Evolutionary conservation across 306 rosid genomes (phyloP), one percentile per base, ranked within the genome.

Genomic region (Ceratonia siliqua): DNA sequence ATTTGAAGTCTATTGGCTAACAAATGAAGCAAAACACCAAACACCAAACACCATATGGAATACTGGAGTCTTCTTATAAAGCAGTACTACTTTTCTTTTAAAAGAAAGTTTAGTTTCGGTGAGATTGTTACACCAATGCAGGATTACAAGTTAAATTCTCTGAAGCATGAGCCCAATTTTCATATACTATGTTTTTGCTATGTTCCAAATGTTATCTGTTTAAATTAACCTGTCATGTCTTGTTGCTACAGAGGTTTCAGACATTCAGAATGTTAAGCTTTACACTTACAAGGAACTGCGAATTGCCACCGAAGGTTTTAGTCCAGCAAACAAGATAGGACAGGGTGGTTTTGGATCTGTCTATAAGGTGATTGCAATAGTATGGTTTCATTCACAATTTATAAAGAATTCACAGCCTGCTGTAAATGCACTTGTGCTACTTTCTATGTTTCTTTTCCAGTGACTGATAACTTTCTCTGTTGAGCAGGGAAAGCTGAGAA

Each of bases 311-410:
- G 84, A 78, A 38, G 57, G 77, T 75, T 90, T 90, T 72, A 79
- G 87, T 70, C 39, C 42, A 18, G 83, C 57, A 58, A 86, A 86
- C 73, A 88, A 88, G 82, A 82, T 90, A 68, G 96, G 96, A 41
- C 74, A 90, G 76, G 96, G 96, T 36, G 96, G 96, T 69, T 93
- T 93, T 81, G 98, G 98, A 73, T 82, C 86, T 2, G 98, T 93
- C 74, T 90, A 89, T 85, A 90, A 90, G 98, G 98, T 92, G 68
- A 76, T 61, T 36, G 21, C 68, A 14, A 6, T 22, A 38, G 24
- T 55, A 53, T 78, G 57, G 17, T 14, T 27, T 55, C 33, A 48
- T 54, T 9, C 4, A 49, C 15, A 32, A 27, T 28, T 24, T 12
- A 27, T 67, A 27, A 25, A 28, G 46, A 74, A 57, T 46, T 72